Percentiles rank a stretch among this genome's conserved stretches.
These are phyloP conservation scores for Santalum album DNA, from an alignment of 164 flowering plant species.

Conservation along the genomic window DNA sequence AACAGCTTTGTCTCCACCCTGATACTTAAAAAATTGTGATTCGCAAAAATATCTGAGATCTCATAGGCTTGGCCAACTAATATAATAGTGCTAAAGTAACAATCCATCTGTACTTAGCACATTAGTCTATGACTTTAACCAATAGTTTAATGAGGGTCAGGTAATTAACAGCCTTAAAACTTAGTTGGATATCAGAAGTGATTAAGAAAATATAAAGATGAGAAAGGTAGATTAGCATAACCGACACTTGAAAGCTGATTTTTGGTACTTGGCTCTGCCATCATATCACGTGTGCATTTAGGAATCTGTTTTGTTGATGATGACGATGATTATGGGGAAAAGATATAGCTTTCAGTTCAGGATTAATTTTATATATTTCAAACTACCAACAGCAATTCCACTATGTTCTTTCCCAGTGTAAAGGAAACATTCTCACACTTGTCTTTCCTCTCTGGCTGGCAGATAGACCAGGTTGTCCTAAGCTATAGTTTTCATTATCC, in stretches of 20 bases:
- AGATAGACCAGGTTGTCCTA: not conserved
- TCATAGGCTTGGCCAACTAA: conserved; percentile 2
- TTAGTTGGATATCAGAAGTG: too few species aligned
- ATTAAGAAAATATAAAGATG: conserved; percentile 6
- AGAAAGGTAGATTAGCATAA: too few species aligned
- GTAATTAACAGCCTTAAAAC: too few species aligned
- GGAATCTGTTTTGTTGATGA: conserved; percentile 14
- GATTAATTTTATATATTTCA: conserved; percentile 7
- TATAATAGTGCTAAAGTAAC: conserved; percentile 7
- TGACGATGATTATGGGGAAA: conserved; percentile 15
- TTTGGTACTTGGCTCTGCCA: too few species aligned
- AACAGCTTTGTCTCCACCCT: conserved; percentile 9
- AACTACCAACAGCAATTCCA: conserved; percentile 16
- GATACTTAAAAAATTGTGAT: conserved; percentile 9
- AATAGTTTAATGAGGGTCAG: conserved; percentile 6
- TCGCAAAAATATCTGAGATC: conserved; percentile 6
- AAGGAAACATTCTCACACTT: not conserved
- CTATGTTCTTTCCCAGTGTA: conserved; percentile 8
- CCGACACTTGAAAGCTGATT: too few species aligned
- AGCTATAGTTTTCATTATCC: not conserved
- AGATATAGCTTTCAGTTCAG: conserved; percentile 13
- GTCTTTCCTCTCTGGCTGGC: not conserved
- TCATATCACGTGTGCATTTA: conserved; percentile 14
- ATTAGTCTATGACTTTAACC: conserved; percentile 4
- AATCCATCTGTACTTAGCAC: conserved; percentile 13